A percentile compares a stretch with the other conserved stretches of the same genome.
phyloP scores from a whole-genome alignment of 1,139 yeast species.

The Meyerozyma sp. region DNA sequence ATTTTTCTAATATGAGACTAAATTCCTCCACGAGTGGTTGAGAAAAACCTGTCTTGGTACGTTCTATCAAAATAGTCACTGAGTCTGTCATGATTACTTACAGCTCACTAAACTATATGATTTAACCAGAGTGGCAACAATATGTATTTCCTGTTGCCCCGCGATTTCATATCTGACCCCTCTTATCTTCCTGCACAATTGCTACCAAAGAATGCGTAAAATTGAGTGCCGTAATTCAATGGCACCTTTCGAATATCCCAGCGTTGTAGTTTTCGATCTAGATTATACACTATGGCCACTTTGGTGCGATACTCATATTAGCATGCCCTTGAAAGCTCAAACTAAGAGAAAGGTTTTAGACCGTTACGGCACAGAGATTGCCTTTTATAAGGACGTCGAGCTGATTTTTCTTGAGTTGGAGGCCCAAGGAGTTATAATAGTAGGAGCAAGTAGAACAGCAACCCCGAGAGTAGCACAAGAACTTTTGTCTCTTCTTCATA shows the following conservation, averaged over 20 bases:
- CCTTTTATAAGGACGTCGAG: conserved; percentile 58
- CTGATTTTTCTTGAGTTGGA: conserved; percentile 44
- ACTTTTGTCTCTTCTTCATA: conserved; percentile 42
- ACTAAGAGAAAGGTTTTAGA: conserved; percentile 30
- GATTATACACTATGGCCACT: conserved; percentile 78
- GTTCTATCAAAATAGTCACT: neutral
- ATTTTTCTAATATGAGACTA: neutral
- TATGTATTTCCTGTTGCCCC: neutral
- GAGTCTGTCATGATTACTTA: neutral
- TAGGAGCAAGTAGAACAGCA: conserved; percentile 65
- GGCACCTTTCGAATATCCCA: conserved; percentile 33
- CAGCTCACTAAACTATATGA: too few species aligned
- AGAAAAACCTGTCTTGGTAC: neutral
- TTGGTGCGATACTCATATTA: conserved; percentile 63
- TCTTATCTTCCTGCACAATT: conserved; percentile 1
- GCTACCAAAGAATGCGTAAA: neutral
- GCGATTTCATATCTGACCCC: conserved; percentile 1
- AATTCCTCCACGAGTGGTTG: neutral
- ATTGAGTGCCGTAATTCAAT: neutral
- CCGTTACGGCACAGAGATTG: conserved; percentile 40
- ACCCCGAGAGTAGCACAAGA: conserved; percentile 60
- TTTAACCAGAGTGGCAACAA: neutral
- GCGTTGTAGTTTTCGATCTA: conserved; percentile 65
- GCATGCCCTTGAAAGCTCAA: conserved; percentile 40
- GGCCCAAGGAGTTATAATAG: conserved; percentile 40